Percentiles rank a stretch among this genome's conserved stretches.
Evolutionary conservation across 2,329 filamentous ascomycete species (phyloP).

Genomic region (Ceratocystis variospora): DNA sequence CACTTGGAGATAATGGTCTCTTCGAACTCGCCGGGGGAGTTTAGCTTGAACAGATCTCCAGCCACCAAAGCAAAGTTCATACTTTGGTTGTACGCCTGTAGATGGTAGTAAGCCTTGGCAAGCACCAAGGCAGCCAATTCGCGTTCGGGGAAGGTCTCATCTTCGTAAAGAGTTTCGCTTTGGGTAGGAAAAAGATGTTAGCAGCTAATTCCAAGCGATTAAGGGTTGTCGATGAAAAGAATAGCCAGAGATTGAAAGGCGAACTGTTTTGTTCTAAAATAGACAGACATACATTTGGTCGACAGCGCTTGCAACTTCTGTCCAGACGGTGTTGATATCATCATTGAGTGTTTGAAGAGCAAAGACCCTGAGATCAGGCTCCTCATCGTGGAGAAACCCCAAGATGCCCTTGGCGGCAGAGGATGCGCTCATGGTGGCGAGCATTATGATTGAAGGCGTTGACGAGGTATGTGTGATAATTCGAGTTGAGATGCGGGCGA

Average conservation of each 20-base stretch:
- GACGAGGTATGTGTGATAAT: not conserved
- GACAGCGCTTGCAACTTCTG: conserved; percentile 83
- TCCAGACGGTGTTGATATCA: conserved; percentile 94
- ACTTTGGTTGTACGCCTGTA: conserved; percentile 97
- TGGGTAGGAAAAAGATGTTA: conserved; percentile 18
- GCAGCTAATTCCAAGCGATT: not conserved
- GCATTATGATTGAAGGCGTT: conserved; percentile 46
- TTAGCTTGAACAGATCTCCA: conserved; percentile 86
- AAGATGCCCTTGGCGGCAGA: conserved; percentile 89
- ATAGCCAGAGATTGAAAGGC: conserved; percentile 6
- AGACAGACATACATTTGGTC: conserved; percentile 64
- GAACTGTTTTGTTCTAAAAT: not conserved
- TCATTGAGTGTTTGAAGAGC: conserved; percentile 90
- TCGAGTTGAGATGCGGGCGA: not conserved
- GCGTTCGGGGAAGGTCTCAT: conserved; percentile 84
- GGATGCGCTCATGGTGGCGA: conserved; percentile 80
- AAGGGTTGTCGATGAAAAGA: not conserved
- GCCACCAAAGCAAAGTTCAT: conserved; percentile 96
- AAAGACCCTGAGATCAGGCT: conserved; percentile 86
- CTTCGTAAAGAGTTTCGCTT: conserved; percentile 95
- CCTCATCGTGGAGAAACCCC: conserved; percentile 88
- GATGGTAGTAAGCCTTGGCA: conserved; percentile 96
- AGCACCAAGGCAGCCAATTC: conserved; percentile 88
- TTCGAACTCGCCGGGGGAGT: conserved; percentile 85
- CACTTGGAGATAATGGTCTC: conserved; percentile 99